These are phyloP conservation scores for Tuber magnatum DNA, from an alignment of 495 filamentous ascomycete genomes.

Conservation along the genomic window DNA sequence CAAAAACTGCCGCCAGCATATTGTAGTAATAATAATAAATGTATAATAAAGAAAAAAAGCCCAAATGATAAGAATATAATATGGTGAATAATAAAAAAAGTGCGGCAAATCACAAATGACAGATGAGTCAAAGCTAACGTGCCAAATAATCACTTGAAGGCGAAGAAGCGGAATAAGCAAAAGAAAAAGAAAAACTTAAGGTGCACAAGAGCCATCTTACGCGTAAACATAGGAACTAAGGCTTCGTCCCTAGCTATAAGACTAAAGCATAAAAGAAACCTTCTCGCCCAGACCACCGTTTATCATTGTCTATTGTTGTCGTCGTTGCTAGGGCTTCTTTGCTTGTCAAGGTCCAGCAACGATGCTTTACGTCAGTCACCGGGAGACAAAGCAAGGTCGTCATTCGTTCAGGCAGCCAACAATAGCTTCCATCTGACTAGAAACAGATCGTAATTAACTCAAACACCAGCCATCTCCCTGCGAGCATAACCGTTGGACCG, in stretches of 20 bases:
- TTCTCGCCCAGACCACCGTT: neutral
- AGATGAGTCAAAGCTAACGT: neutral
- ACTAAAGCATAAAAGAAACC: neutral
- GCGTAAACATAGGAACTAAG: conserved; percentile 14
- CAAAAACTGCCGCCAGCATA: conserved; percentile 11
- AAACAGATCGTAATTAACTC: neutral
- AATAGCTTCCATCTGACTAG: neutral
- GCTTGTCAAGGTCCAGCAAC: conserved; percentile 18
- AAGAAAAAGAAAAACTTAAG: conserved; percentile 17
- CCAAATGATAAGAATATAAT: neutral
- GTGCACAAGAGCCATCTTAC: conserved; percentile 30
- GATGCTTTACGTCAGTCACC: conserved; percentile 21
- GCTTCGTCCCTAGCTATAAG: neutral
- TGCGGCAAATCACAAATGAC: neutral
- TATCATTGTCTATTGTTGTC: conserved; percentile 14
- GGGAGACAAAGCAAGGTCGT: neutral
- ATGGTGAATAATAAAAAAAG: neutral
- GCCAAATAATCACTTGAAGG: conserved; percentile 15
- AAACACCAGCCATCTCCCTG: conserved; percentile 3
- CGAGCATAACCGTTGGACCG: conserved; percentile 8
- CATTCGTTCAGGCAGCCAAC: neutral
- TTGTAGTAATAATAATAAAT: conserved; percentile 4
- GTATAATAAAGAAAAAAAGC: neutral
- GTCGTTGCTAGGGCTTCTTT: neutral
- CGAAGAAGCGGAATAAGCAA: conserved; percentile 14